Conservation (phyloP, 129 eudicot species). For the Lactuca sativa region DNA sequence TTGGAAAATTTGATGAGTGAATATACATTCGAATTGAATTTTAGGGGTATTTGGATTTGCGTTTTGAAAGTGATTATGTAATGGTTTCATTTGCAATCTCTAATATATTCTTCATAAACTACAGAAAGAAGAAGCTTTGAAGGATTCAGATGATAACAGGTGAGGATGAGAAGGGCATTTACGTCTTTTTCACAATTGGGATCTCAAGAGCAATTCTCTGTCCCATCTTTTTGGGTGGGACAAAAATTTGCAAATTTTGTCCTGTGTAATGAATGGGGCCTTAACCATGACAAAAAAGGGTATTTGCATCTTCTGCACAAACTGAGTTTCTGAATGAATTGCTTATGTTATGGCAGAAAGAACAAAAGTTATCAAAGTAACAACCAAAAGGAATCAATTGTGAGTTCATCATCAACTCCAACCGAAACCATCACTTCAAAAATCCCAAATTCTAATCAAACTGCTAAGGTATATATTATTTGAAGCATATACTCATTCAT, state of each 20-base stretch:
- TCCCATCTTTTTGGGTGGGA: no score
- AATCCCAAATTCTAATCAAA: slow-evolving; percentile 38
- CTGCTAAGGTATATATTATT: slow-evolving; percentile 45
- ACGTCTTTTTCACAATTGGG: background rate
- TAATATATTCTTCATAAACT: slow-evolving; percentile 8
- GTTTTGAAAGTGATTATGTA: no score
- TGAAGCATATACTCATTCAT: no score
- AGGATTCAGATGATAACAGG: slow-evolving; percentile 39
- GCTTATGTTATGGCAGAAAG: slow-evolving; percentile 44
- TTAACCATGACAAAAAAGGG: background rate
- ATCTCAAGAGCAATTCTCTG: no score
- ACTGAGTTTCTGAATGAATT: slow-evolving; percentile 2
- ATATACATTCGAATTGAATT: background rate
- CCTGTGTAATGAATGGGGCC: no score
- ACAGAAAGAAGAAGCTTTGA: slow-evolving; percentile 42
- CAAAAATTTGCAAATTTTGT: no score
- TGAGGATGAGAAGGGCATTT: slow-evolving; percentile 5
- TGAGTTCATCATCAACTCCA: slow-evolving; percentile 39
- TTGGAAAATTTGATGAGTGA: background rate
- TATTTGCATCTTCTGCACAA: background rate
- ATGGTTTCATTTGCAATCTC: background rate
- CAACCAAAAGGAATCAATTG: no score
- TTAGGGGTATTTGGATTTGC: no score
- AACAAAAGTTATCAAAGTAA: slow-evolving; percentile 19
- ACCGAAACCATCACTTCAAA: slow-evolving; percentile 37